These are phyloP conservation scores for Psilocybe subaeruginosa DNA, from an alignment of 768 basidiomycete species.

Conservation along the genomic window DNA sequence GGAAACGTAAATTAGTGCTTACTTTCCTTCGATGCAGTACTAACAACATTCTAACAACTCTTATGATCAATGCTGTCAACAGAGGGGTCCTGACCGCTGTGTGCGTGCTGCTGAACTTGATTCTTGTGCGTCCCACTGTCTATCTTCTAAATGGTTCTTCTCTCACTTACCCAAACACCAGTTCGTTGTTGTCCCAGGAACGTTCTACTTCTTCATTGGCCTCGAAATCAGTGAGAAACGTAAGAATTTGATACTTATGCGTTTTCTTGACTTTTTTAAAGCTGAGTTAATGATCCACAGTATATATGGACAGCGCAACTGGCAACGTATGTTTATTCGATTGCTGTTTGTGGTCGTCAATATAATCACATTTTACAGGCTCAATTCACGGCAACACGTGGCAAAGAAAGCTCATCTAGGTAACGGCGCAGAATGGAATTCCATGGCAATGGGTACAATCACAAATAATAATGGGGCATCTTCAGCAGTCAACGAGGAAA, in stretches of 20 bases:
- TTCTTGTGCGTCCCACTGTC: not conserved
- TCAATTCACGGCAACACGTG: constrained; percentile 16
- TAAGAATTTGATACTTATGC: not conserved
- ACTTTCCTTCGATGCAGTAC: constrained; percentile 12
- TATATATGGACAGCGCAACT: no score
- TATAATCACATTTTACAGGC: not conserved
- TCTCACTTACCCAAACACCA: not conserved
- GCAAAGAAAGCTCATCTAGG: constrained; percentile 1
- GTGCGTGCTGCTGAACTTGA: constrained; percentile 19
- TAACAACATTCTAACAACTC: constrained; percentile 20
- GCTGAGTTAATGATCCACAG: no score
- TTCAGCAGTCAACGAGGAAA: no score
- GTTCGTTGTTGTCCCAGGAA: constrained; percentile 21
- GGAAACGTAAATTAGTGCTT: not conserved
- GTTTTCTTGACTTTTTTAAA: no score
- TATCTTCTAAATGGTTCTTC: no score
- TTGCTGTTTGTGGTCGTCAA: not conserved
- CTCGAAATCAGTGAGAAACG: constrained; percentile 23
- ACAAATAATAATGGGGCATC: no score
- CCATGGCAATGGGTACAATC: no score
- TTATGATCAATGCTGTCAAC: constrained; percentile 25
- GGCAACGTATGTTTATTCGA: no score
- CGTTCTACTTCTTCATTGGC: constrained; percentile 27
- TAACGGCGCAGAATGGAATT: no score
- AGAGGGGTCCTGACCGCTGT: constrained; percentile 24